Conservation (phyloP, 768 basidiomycete species). For the Suillus spraguei region DNA sequence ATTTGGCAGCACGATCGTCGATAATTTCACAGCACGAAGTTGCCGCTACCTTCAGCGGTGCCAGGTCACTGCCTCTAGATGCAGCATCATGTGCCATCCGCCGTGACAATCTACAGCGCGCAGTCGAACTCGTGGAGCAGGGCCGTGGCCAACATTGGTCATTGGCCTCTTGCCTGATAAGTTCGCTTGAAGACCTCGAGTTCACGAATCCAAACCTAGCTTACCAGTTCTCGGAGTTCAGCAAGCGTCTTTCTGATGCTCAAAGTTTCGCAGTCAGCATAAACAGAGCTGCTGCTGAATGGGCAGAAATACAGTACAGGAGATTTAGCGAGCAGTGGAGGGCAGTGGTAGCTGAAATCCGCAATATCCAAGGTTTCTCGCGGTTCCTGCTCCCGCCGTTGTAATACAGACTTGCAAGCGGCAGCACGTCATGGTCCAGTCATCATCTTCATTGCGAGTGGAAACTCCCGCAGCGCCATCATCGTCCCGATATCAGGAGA, state of each 20-base stretch:
- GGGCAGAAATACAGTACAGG: background rate
- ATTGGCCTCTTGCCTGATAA: background rate
- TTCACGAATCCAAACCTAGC: background rate
- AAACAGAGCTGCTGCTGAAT: background rate
- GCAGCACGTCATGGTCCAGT: background rate
- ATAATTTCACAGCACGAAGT: background rate
- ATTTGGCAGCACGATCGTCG: no score
- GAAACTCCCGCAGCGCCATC: background rate
- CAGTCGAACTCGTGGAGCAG: background rate
- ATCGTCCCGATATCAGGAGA: background rate
- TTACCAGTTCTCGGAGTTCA: background rate
- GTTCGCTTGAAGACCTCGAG: background rate
- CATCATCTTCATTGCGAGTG: background rate
- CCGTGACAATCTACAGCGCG: background rate
- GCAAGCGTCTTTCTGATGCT: background rate
- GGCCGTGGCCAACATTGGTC: background rate
- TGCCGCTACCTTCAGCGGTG: background rate
- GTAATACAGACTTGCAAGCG: background rate
- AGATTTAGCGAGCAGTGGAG: background rate
- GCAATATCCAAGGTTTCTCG: background rate
- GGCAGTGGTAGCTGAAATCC: background rate
- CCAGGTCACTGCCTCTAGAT: background rate
- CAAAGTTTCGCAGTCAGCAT: background rate
- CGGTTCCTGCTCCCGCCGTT: background rate
- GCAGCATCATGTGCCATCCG: background rate